phyloP scores from a whole-genome alignment of 345 rosid species.

The Firmiana major region DNA sequence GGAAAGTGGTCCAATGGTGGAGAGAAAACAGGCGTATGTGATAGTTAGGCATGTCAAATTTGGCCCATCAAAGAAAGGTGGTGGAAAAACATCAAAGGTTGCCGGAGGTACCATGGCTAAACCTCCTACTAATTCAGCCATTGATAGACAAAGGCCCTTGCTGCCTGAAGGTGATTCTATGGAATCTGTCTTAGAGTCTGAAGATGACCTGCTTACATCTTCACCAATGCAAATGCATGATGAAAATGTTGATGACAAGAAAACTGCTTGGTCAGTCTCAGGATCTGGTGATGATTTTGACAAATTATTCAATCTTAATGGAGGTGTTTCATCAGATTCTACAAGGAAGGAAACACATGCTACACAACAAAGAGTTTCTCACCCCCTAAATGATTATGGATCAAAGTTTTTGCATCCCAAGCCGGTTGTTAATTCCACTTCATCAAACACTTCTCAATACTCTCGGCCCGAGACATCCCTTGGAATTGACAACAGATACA shows the following conservation, averaged over 20 bases:
- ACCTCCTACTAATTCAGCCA: too few species aligned
- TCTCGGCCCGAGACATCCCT: conserved; percentile 13
- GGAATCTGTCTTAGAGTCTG: neutral
- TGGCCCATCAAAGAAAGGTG: conserved; percentile 67
- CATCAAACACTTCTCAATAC: conserved; percentile 8
- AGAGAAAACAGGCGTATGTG: conserved; percentile 56
- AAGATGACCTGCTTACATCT: too few species aligned
- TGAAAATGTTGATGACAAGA: neutral
- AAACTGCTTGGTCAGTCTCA: too few species aligned
- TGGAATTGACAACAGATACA: conserved; percentile 42
- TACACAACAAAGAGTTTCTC: too few species aligned
- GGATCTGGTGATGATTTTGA: too few species aligned
- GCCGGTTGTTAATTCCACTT: conserved; percentile 2
- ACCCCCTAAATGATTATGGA: too few species aligned
- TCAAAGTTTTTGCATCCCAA: conserved; percentile 3
- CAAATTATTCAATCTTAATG: too few species aligned
- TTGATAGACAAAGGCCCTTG: conserved; percentile 2
- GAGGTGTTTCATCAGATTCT: too few species aligned
- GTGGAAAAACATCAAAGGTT: conserved; percentile 39
- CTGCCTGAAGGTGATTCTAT: conserved; percentile 17
- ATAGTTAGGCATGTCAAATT: conserved; percentile 68
- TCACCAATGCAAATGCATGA: neutral
- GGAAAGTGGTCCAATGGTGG: conserved; percentile 67
- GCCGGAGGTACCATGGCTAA: conserved; percentile 12
- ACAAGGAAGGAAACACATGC: too few species aligned